Evolutionary conservation across 1,284 basidiomycete genomes (phyloP).

Genomic region (Sporisorium scitamineum): DNA sequence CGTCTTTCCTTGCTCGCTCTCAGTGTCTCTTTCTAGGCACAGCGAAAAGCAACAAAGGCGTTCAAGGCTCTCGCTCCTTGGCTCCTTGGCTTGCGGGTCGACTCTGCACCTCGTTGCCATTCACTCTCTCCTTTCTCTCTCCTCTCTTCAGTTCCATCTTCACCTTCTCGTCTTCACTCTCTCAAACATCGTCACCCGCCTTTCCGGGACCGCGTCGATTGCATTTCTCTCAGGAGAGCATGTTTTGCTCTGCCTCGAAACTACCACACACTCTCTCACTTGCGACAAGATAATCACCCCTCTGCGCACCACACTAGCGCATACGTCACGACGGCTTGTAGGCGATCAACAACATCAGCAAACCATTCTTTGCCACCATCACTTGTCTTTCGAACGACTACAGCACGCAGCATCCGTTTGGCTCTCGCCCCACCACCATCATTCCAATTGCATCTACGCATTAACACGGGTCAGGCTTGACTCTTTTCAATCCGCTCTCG

Average conservation of each 20-base stretch:
- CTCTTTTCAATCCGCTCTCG: not conserved
- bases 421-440: not conserved
- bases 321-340: not conserved
- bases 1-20: not conserved
- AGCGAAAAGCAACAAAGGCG: not conserved
- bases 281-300: not conserved
- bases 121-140: not conserved
- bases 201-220: not conserved
- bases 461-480: not conserved
- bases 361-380: conserved; percentile 32
- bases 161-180: not conserved
- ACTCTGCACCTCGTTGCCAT: too few species aligned
- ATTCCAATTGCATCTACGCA: not conserved
- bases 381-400: not conserved
- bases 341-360: conserved; percentile 21
- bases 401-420: not conserved
- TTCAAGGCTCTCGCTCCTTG: not conserved
- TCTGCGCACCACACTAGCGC: not conserved
- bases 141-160: not conserved
- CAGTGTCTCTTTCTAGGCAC: not conserved
- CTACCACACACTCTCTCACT: not conserved
- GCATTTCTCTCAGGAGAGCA: not conserved
- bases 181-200: not conserved
- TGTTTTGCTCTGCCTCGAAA: not conserved
- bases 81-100: not conserved